These are phyloP conservation scores for Nannizzia gypsea DNA, from an alignment of 2,329 filamentous ascomycete genomes.

Conservation along the genomic window DNA sequence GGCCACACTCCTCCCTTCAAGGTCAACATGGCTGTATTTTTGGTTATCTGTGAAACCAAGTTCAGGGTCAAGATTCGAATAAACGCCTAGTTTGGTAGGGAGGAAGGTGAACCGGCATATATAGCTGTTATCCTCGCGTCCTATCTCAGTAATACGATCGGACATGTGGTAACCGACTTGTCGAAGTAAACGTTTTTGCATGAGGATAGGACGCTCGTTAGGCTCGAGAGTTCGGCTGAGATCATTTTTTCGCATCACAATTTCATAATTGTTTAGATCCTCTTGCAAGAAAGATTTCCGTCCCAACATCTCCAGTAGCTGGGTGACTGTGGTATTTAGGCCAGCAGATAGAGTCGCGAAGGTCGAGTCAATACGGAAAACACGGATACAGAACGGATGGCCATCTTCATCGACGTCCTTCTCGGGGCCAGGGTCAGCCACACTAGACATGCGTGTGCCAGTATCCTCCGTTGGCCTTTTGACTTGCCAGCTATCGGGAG, in stretches of 20 bases:
- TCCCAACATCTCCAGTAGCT: conserved; percentile 79
- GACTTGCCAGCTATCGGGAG: conserved; percentile 93
- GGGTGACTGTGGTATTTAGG: conserved; percentile 70
- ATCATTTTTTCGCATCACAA: conserved; percentile 88
- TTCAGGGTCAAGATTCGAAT: conserved; percentile 60
- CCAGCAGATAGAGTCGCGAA: conserved; percentile 84
- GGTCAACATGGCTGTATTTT: conserved; percentile 88
- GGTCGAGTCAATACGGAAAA: conserved; percentile 86
- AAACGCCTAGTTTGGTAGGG: conserved; percentile 73
- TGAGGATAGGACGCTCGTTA: conserved; percentile 69
- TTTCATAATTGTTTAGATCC: conserved; percentile 85
- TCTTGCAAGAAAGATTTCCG: conserved; percentile 92
- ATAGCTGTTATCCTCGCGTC: conserved; percentile 94
- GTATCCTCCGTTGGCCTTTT: conserved; percentile 44
- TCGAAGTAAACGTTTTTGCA: conserved; percentile 83
- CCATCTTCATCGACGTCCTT: conserved; percentile 62
- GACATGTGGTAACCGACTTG: conserved; percentile 81
- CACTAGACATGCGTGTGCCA: conserved; percentile 40
- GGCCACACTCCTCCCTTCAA: conserved; percentile 78
- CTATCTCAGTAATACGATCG: conserved; percentile 84
- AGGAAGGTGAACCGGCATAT: conserved; percentile 92
- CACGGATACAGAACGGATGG: conserved; percentile 77
- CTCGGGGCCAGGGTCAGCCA: conserved; percentile 30
- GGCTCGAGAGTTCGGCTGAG: conserved; percentile 68
- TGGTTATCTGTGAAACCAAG: conserved; percentile 69